Conservation (phyloP, 257 asterid genomes). For the Capsicum baccatum region DNA sequence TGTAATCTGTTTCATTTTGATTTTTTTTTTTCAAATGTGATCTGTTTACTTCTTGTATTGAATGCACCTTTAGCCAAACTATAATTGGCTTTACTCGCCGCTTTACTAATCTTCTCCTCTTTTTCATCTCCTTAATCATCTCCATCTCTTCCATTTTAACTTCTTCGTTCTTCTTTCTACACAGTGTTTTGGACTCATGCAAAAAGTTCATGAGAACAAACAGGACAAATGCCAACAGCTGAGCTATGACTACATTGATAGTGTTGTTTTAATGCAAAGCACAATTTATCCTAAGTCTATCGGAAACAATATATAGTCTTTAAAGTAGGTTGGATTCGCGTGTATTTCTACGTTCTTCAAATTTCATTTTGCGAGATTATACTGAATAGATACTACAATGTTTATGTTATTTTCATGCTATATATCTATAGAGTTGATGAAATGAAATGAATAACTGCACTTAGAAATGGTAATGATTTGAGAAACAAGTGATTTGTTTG, state of each 20-base stretch:
- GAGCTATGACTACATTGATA: background rate
- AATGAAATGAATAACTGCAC: too few species aligned
- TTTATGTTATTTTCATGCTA: background rate
- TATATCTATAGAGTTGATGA: background rate
- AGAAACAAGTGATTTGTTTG: too few species aligned
- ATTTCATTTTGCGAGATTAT: too few species aligned
- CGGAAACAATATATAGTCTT: too few species aligned
- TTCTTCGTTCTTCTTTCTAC: too few species aligned
- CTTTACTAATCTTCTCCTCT: background rate
- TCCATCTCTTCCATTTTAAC: background rate
- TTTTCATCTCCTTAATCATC: background rate
- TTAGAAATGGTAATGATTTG: too few species aligned
- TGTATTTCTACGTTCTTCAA: too few species aligned
- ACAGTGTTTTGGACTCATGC: background rate
- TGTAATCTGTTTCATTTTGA: conserved; percentile 69
- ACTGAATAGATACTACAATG: background rate
- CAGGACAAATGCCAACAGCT: background rate
- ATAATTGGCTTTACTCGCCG: background rate
- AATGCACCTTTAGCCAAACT: background rate
- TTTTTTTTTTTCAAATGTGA: conserved; percentile 26
- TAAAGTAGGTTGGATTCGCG: too few species aligned
- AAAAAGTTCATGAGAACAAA: background rate
- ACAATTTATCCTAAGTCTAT: background rate
- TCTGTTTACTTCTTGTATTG: background rate
- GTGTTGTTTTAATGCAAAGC: background rate